These are phyloP conservation scores for Penicillium malachiteum DNA, from an alignment of 495 filamentous ascomycete genomes.

Conservation along the genomic window DNA sequence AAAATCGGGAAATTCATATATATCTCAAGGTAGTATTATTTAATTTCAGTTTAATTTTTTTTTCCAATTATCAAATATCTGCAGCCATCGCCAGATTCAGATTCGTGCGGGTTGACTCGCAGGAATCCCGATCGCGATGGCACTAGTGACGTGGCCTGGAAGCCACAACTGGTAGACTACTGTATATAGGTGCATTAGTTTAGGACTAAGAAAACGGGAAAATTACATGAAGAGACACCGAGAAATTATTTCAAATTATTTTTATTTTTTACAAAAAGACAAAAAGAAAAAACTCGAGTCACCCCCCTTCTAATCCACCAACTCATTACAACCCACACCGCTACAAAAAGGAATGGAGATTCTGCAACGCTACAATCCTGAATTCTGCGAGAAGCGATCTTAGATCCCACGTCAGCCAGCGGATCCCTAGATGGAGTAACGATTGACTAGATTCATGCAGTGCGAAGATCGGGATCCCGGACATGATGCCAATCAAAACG, in stretches of 20 bases:
- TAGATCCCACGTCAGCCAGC: slow-evolving; percentile 13
- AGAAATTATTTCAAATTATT: not conserved
- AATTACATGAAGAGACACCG: not conserved
- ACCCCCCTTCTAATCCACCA: not conserved
- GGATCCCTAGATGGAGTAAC: slow-evolving; percentile 9
- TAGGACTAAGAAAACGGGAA: not conserved
- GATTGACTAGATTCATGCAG: slow-evolving; percentile 13
- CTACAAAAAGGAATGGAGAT: not conserved
- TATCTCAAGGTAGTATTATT: not conserved
- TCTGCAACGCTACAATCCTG: not conserved
- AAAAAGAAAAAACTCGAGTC: not conserved
- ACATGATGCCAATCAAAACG: slow-evolving; percentile 4
- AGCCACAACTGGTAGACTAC: slow-evolving; percentile 3
- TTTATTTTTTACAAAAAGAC: not conserved
- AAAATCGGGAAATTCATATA: not conserved
- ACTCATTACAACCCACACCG: slow-evolving; percentile 12
- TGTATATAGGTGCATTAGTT: not conserved
- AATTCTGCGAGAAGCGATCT: slow-evolving; percentile 12
- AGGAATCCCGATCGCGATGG: not conserved
- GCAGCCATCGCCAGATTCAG: not conserved
- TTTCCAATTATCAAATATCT: not conserved
- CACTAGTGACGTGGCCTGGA: slow-evolving; percentile 12
- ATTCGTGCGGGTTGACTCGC: not conserved
- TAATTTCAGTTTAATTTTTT: not conserved
- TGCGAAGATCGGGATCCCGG: slow-evolving; percentile 13